Base-by-base conservation (phyloP, 1,284 basidiomycete genomes). In the Fistulinella staudtii region DNA sequence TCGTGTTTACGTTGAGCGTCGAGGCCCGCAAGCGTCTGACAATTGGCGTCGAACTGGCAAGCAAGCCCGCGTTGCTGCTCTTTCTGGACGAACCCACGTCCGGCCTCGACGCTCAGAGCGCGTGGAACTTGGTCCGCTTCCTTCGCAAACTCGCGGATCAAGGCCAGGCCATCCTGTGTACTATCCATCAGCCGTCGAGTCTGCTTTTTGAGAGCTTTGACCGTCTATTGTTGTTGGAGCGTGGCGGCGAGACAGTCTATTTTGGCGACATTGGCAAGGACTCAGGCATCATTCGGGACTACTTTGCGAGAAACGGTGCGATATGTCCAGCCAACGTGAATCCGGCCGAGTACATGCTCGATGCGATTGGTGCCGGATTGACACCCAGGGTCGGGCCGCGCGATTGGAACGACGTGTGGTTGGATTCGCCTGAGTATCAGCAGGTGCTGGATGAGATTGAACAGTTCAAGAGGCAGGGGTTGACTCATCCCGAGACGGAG, bases 41-140 rank as follows among this genome's bases (percentile, higher is more conserved):
- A 0, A 93, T 93, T 51, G 91, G 89, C 52, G 91, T 94, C 41
- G 92, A 95, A 65, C 71, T 93, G 4, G 89, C 89, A 3, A 84
- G 82, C 61, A 89, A 85, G 61, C 91, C 92, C 0, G 82, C 84
- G 47, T 72, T 93, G 18, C 75, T 95, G 1, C 73, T 94, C 30
- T 90, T 91, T 74, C 68, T 89, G 54, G 76, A 78, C 44, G 76
- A 78, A 55, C 77, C 76, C 10, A 79, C 76, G 1, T 77, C 74
- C 0, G 86, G 87, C 54, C 70, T 90, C 39, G 91, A 94, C 58
- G 86, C 85, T 11, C 90, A 88, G 58, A 79, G 82, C 39, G 90
- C 92, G 1, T 93, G 84, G 83, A 85, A 87, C 56, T 73, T 94
- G 36, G 79, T 93, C 33, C 80, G 86, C 20, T 86, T 94, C 71